Percentiles rank a stretch among this genome's conserved stretches.
Conservation (phyloP, 305 asterid species). For the Rubia tinctorum region DNA sequence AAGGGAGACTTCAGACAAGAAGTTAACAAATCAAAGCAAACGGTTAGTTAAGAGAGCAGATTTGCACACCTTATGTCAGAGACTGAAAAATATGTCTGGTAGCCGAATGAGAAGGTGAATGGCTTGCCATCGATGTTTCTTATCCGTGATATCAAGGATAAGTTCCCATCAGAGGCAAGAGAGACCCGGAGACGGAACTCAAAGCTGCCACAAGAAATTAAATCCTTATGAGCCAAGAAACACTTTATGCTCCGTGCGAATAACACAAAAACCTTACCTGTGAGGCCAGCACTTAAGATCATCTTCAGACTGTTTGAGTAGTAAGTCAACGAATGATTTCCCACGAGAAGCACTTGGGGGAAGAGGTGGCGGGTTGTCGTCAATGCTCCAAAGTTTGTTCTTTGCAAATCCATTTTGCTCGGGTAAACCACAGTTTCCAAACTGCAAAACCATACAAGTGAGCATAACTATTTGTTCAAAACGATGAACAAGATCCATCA, state of each 20-base stretch:
- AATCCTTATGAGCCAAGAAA: background rate
- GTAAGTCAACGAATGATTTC: constrained; percentile 75
- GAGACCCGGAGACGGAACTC: constrained; percentile 31
- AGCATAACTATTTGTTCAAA: constrained; percentile 5
- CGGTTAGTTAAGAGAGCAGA: background rate
- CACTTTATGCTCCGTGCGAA: too few relatives aligned
- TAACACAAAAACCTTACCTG: constrained; percentile 35
- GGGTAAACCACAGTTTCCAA: constrained; percentile 61
- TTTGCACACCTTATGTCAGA: constrained; percentile 79
- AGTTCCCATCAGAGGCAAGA: too few relatives aligned
- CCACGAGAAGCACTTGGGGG: constrained; percentile 52
- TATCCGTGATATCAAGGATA: too few relatives aligned
- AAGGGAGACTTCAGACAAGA: background rate
- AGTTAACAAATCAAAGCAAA: background rate
- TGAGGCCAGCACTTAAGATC: constrained; percentile 91
- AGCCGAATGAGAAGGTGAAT: constrained; percentile 87
- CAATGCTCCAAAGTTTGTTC: constrained; percentile 80
- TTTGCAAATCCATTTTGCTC: constrained; percentile 90
- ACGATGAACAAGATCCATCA: constrained; percentile 3
- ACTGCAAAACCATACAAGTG: constrained; percentile 37
- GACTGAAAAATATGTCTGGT: constrained; percentile 76
- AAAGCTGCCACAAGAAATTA: constrained; percentile 4
- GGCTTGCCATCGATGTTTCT: constrained; percentile 54
- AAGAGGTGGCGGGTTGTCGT: constrained; percentile 79
- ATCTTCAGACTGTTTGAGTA: constrained; percentile 87